Evolutionary conservation across 331 rosid species (phyloP), one percentile per base, ranked within the genome.

Genomic region (Phaseolus coccineus): DNA sequence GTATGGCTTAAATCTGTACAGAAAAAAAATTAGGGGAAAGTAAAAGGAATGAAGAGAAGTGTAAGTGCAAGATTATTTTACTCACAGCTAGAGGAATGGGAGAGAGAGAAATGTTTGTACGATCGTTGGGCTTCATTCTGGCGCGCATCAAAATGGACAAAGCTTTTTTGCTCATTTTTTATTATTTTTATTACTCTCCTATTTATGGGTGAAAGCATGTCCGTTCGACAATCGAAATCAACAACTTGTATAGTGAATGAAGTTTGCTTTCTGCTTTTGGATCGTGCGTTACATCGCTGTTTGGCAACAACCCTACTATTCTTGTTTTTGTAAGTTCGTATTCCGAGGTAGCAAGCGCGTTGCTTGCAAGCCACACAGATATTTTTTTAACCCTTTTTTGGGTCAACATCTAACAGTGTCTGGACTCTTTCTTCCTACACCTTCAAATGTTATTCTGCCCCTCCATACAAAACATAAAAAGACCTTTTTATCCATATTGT

Each of bases 141-240:
- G 97, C 89, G 85, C 98, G 97, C 93, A 95, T 70, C 75, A 95
- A 84, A 81, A 92, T 88, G 10, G 97, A 87, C 79, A 90, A 73
- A 46, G 94, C 95, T 86, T 91, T 92, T 84, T 71, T 86, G 67
- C 66, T 79, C 89, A 90, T 93, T 87, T 87, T 85, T 84, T 82
- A 12, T 37, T 53, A 3, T 51, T 51, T 4, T 14, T 47, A 13
- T 48, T 15, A 5, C 4, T 3, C 28, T 46, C 3, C 52, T 85
- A 51, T 62, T 79, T 71, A 55, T 77, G 0, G 69, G 16, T 8
- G 58, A 53, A 39, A 27, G 67, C 14, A 76, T 5, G 65, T 46
- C 28, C 2, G 80, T 46, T 78, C 77, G 73, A 16, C 67, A 77
- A 85, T 74, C 68, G 25, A 74, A 80, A 75, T 73, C 76, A 39